Base-by-base conservation (phyloP, 306 rosid genomes). In the Vicia villosa region DNA sequence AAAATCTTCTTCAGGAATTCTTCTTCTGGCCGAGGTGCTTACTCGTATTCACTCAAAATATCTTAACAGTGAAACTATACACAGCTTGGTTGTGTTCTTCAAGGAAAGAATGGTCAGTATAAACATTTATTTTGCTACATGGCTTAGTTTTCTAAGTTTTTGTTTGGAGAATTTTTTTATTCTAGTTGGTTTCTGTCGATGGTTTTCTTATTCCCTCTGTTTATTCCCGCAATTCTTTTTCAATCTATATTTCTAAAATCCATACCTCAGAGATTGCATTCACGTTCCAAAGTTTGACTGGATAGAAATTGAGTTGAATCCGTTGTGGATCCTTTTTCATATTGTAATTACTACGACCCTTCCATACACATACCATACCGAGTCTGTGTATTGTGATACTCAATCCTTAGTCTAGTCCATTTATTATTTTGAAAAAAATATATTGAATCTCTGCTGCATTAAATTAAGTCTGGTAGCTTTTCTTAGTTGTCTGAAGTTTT, bases 11-110 rank as follows among this genome's bases (percentile, higher is more conserved):
- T 74, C 77, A 94, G 97, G 98, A 63, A 90, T 83, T 32, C 92
- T 88, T 82, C 97, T 94, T 80, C 85, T 94, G 64, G 97, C 88
- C 10, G 98, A 86, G 83, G 81, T 94, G 73, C 90, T 94, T 57
- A 61, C 79, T 16, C 58, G 78, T 51, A 80, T 87, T 55, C 68
- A 72, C 66, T 82, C 89, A 68, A 94, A 88, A 83, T 88, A 90
- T 36, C 87, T 94, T 36, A 76, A 65, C 66, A 75, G 19, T 74
- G 82, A 79, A 37, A 88, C 92, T 19, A 75, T 88, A 57, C 91
- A 87, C 70, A 90, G 87, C 78, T 84, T 94, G 88, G 89, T 83
- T 52, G 83, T 45, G 24, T 94, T 94, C 86, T 94, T 94, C 81
- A 82, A 85, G 57, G 90, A 88, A 66, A 88, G 95, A 86, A 78